Base-by-base conservation (phyloP, 345 rosid genomes). In the Lepidium sativum region DNA sequence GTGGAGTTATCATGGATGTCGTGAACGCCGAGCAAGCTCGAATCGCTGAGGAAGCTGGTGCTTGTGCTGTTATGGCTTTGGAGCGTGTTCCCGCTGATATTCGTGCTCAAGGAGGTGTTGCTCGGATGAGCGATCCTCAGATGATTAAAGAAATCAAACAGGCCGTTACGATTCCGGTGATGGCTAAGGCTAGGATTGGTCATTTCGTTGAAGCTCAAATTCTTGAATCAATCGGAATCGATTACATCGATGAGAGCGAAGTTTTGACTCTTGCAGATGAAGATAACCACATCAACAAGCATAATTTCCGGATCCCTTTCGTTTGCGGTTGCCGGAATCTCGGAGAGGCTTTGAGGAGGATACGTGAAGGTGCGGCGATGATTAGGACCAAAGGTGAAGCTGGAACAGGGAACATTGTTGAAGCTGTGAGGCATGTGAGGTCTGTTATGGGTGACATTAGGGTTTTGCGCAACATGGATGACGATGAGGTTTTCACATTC, bases 281-380 rank as follows among this genome's bases (percentile, higher is more conserved):
- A 39, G 97, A 88, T 4, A 76, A 91, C 63, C 96, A 88, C 54
- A 91, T 88, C 66, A 91, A 91, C 81, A 91, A 91, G 52, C 96
- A 91, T 53, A 91, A 91, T 37, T 91, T 91, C 75, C 69, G 91
- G 57, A 78, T 86, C 61, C 97, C 97, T 6, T 91, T 91, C 59
- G 96, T 91, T 6, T 90, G 97, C 21, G 97, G 96, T 5, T 90
- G 97, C 72, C 77, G 96, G 21, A 90, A 87, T 56, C 72, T 90
- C 11, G 96, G 97, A 0, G 95, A 90, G 40, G 97, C 94, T 9
- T 68, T 91, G 17, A 71, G 96, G 29, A 72, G 97, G 76, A 80
- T 91, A 48, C 86, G 96, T 4, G 97, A 91, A 69, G 92, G 96
- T 4, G 92, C 97, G 2, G 97, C 96, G 4, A 91, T 91, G 97